These are phyloP conservation scores for Helicostylum pulchrum DNA, from an alignment of 192 early-diverging fungal genomes.

Conservation along the genomic window DNA sequence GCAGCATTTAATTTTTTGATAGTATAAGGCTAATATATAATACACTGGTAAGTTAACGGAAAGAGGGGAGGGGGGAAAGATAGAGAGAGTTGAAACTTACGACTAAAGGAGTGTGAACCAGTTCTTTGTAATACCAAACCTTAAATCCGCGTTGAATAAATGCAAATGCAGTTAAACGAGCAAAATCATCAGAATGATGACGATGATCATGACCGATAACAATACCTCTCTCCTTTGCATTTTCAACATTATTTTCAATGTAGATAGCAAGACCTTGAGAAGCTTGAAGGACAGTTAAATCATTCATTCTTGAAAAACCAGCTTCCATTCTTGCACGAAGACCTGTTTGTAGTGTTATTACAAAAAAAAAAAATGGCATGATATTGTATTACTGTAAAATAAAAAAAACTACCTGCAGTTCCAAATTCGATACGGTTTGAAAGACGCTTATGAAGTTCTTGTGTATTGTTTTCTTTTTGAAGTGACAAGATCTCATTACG, in stretches of 20 bases:
- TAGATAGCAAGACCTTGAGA: constrained; percentile 82
- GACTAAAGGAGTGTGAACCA: constrained; percentile 86
- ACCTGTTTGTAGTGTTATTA: constrained; percentile 40
- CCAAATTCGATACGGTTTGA: constrained; percentile 75
- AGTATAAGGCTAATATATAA: constrained; percentile 65
- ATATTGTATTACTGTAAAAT: neutral
- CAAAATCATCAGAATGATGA: constrained; percentile 82
- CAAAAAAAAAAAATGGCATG: neutral
- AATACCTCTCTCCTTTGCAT: constrained; percentile 68
- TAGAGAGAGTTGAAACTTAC: constrained; percentile 14
- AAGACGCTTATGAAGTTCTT: constrained; percentile 55
- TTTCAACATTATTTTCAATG: constrained; percentile 52
- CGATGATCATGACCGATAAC: constrained; percentile 95
- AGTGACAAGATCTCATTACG: constrained; percentile 56
- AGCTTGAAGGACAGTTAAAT: constrained; percentile 89
- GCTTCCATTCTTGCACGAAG: constrained; percentile 91
- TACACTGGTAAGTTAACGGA: neutral
- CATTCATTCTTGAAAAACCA: constrained; percentile 92
- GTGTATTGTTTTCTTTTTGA: constrained; percentile 41
- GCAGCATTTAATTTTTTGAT: constrained; percentile 67
- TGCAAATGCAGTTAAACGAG: constrained; percentile 75
- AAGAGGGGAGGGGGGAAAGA: neutral
- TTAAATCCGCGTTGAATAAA: constrained; percentile 76
- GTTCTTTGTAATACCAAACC: constrained; percentile 70
- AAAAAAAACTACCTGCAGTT: constrained; percentile 74